A percentile compares a stretch with the other conserved stretches of the same genome.
These are phyloP conservation scores for Plasmodium vivax DNA, from an alignment of 169 alveolate species.

Conservation along the genomic window DNA sequence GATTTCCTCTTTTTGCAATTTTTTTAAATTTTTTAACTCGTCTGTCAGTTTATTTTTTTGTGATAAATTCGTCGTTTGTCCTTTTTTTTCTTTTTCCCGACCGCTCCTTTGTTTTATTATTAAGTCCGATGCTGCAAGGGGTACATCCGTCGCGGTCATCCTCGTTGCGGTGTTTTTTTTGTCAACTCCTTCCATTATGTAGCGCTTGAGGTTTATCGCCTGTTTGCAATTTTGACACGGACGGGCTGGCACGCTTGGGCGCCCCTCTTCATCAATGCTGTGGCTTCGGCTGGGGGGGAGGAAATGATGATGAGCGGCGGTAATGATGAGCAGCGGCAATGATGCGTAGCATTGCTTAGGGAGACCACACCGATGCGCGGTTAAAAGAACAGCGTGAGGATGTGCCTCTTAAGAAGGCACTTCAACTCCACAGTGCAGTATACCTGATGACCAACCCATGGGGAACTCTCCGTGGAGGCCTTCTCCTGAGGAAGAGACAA, in stretches of 20 bases:
- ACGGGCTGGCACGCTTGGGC: not conserved
- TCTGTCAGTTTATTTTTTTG: conserved; percentile 12
- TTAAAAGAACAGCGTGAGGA: not conserved
- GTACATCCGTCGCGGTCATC: not conserved
- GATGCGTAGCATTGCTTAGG: not conserved
- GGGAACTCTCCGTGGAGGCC: not conserved
- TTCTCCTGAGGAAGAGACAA: not conserved
- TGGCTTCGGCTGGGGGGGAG: not conserved
- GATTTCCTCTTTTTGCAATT: not conserved
- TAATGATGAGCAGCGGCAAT: not conserved
- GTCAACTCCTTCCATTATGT: not conserved
- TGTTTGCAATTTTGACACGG: not conserved
- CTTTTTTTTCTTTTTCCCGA: not conserved
- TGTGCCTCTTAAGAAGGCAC: not conserved
- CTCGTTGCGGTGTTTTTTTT: not conserved
- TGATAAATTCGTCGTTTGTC: not conserved
- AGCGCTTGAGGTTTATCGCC: not conserved
- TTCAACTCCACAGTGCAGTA: not conserved
- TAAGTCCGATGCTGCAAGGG: not conserved
- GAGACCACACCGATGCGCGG: not conserved
- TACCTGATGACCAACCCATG: not conserved
- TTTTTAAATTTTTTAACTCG: not conserved
- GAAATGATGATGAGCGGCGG: not conserved
- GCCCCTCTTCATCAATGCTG: not conserved
- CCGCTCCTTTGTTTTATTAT: not conserved